Conservation (phyloP, 2,329 filamentous ascomycete species). For the Chalaropsis thielavioides region DNA sequence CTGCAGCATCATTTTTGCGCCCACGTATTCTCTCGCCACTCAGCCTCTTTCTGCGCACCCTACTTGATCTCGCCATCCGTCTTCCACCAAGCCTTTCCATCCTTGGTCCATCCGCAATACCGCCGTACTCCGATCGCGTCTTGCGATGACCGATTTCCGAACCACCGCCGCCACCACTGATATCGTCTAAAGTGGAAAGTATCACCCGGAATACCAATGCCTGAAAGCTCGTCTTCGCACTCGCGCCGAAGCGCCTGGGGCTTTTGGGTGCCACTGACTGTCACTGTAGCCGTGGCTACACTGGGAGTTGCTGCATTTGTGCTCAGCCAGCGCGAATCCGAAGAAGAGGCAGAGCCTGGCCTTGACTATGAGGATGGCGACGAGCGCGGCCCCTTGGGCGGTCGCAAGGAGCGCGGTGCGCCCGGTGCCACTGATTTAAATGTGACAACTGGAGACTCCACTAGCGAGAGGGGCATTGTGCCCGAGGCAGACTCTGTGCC, state of each 20-base stretch:
- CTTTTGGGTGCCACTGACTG: slow-evolving; percentile 77
- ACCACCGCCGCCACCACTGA: background rate
- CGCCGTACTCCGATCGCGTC: background rate
- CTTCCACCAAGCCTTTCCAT: background rate
- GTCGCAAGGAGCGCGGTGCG: slow-evolving; percentile 5
- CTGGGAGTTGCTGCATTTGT: slow-evolving; percentile 80
- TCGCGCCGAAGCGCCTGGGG: slow-evolving; percentile 51
- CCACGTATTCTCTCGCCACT: background rate
- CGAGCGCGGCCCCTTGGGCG: slow-evolving; percentile 24
- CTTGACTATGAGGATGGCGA: slow-evolving; percentile 35
- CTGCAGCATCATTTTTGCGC: background rate
- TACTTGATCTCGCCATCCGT: background rate
- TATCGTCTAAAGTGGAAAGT: background rate
- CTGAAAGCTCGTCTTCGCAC: slow-evolving; percentile 28
- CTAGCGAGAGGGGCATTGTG: background rate
- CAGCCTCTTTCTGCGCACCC: background rate
- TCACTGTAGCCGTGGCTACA: slow-evolving; percentile 79
- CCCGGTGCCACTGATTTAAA: slow-evolving; percentile 22
- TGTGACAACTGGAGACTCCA: slow-evolving; percentile 16
- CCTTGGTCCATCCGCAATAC: background rate
- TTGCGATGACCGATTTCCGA: slow-evolving; percentile 3
- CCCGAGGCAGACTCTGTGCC: slow-evolving; percentile 15
- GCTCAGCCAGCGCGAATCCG: slow-evolving; percentile 76
- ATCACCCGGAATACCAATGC: slow-evolving; percentile 7
- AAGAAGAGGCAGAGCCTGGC: slow-evolving; percentile 47